Percentiles rank a stretch among this genome's conserved stretches.
Conservation (phyloP, 768 basidiomycete species). For the Suillus weaverae region DNA sequence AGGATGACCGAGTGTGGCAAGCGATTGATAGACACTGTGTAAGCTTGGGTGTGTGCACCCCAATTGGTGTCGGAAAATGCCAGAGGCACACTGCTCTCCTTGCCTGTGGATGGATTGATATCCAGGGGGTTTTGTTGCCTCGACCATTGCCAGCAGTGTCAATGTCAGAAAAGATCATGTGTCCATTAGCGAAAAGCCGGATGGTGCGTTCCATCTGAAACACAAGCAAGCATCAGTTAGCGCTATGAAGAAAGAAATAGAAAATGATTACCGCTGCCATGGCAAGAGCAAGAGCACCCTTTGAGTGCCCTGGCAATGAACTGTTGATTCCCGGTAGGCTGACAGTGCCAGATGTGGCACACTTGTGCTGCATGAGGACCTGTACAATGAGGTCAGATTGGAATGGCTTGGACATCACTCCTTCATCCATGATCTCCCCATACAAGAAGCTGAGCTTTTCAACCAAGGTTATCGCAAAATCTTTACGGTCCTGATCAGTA, state of each 20-base stretch:
- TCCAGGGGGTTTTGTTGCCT: background rate
- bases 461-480: background rate
- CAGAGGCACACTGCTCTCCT: background rate
- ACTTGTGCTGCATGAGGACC: conserved; percentile 1
- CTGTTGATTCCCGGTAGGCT: background rate
- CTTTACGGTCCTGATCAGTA: background rate
- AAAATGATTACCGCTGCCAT: background rate
- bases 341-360: background rate
- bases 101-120: background rate
- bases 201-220: background rate
- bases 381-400: conserved; percentile 2
- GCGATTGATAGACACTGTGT: background rate
- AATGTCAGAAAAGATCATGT: background rate
- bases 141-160: background rate
- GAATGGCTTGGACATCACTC: background rate
- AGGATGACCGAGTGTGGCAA: background rate
- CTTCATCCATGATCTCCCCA: background rate
- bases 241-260: background rate
- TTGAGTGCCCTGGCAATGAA: background rate
- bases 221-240: background rate
- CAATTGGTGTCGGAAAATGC: conserved; percentile 1
- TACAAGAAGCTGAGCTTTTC: background rate
- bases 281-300: background rate
- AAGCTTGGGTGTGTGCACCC: background rate
- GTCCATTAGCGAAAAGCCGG: background rate